Evolutionary conservation across 1,284 basidiomycete species (phyloP).

Genomic region (Puccinia triticina): DNA sequence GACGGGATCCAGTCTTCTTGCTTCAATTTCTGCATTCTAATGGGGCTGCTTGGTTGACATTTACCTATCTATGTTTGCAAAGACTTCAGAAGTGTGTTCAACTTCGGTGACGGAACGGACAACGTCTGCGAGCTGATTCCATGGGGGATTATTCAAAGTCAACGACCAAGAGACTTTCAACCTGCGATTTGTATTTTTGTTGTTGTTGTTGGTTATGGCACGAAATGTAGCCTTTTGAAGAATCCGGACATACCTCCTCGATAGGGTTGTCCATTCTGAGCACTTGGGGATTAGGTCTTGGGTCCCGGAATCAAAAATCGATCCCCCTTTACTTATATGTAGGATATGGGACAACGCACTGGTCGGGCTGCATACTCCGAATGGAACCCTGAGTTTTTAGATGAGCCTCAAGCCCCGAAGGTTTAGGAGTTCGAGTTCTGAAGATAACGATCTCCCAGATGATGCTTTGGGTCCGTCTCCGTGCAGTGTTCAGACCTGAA

Average conservation of each 20-base stretch:
- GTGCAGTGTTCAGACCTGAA: too few relatives aligned
- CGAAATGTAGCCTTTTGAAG: not conserved
- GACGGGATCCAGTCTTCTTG: not conserved
- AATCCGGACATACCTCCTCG: not conserved
- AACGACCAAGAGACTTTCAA: not conserved
- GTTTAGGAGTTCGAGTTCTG: not conserved
- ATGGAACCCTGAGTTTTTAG: not conserved
- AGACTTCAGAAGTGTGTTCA: slow-evolving; percentile 5
- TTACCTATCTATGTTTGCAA: slow-evolving; percentile 40
- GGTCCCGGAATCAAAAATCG: too few relatives aligned
- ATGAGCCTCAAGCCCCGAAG: not conserved
- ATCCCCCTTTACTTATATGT: too few relatives aligned
- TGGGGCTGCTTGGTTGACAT: not conserved
- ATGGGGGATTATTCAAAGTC: not conserved
- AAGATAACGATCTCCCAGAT: not conserved
- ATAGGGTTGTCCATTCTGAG: slow-evolving; percentile 13
- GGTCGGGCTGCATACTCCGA: not conserved
- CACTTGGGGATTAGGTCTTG: not conserved
- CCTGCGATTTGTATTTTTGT: too few relatives aligned
- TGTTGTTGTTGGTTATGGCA: too few relatives aligned
- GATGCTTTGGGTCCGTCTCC: too few relatives aligned
- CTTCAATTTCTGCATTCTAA: too few relatives aligned
- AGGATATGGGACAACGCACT: too few relatives aligned
- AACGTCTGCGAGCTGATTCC: slow-evolving; percentile 9
- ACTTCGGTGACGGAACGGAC: slow-evolving; percentile 24